A percentile compares a stretch with the other conserved stretches of the same genome.
Conservation (phyloP, 345 rosid genomes). For the Boechera stricta region DNA sequence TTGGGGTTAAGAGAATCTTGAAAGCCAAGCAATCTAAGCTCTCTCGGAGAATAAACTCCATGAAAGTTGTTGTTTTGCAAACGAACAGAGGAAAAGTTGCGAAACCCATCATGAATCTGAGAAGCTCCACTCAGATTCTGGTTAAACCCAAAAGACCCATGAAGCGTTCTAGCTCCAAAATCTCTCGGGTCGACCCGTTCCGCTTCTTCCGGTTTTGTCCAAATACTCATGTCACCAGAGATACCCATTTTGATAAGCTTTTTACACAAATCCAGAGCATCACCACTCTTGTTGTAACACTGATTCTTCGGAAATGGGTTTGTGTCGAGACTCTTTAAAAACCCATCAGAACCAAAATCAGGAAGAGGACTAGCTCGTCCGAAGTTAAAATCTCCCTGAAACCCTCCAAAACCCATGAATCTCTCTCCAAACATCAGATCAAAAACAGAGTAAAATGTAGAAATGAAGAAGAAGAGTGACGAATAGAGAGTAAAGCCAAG, state of each 20-base stretch:
- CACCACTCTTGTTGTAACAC: conserved; percentile 27
- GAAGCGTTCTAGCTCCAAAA: conserved; percentile 40
- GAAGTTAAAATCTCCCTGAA: conserved; percentile 34
- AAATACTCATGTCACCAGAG: conserved; percentile 44
- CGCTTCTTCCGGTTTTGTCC: conserved; percentile 35
- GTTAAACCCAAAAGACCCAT: conserved; percentile 31
- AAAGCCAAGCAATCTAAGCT: conserved; percentile 43
- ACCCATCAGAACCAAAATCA: conserved; percentile 24
- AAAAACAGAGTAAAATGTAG: conserved; percentile 23
- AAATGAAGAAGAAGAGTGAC: not conserved
- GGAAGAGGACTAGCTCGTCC: conserved; percentile 34
- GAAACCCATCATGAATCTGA: conserved; percentile 39
- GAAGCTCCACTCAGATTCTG: conserved; percentile 35
- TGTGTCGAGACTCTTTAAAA: conserved; percentile 24
- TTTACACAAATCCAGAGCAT: conserved; percentile 50
- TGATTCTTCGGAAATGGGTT: conserved; percentile 43
- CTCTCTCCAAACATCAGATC: conserved; percentile 44
- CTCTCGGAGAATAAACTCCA: conserved; percentile 26
- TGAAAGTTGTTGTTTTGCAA: conserved; percentile 32
- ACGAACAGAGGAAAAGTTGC: conserved; percentile 30
- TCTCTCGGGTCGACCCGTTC: conserved; percentile 21
- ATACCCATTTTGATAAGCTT: conserved; percentile 54
- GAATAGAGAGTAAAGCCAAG: not conserved
- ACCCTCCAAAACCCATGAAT: conserved; percentile 43
- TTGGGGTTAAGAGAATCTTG: conserved; percentile 42